Conservation (phyloP, 208 protist genomes). For the Wallacemonas collosoma region DNA sequence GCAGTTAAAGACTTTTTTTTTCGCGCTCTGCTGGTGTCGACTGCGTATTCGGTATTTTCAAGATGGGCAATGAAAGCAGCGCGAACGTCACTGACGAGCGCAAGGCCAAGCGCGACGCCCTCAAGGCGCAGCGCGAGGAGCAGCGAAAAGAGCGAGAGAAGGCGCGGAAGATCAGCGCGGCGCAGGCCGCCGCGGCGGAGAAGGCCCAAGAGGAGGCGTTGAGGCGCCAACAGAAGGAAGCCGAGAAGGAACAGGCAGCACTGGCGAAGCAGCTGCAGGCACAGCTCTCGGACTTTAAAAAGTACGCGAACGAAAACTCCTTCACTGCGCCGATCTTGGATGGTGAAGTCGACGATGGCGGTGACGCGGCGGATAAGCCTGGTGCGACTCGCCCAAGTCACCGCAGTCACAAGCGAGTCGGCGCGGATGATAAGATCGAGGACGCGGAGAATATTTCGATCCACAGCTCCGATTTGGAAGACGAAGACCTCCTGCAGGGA, state of each 20-base stretch:
- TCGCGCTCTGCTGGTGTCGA: neutral
- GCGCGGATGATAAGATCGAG: conserved; percentile 22
- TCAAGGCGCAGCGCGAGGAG: conserved; percentile 9
- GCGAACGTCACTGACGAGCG: conserved; percentile 4
- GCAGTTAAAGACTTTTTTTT: neutral
- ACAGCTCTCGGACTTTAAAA: conserved; percentile 12
- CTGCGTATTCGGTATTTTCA: conserved; percentile 10
- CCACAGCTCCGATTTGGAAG: conserved; percentile 40
- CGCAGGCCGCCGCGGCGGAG: conserved; percentile 23
- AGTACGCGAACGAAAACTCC: conserved; percentile 8
- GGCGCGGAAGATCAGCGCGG: conserved; percentile 19
- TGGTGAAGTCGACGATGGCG: neutral
- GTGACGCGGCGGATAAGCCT: too few species aligned
- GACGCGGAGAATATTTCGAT: conserved; percentile 34
- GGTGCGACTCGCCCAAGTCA: neutral
- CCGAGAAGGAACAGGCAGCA: conserved; percentile 17
- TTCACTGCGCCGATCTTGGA: neutral
- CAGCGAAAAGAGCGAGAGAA: conserved; percentile 15
- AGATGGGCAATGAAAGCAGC: conserved; percentile 15
- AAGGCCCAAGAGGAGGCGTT: conserved; percentile 26
- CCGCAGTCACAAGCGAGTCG: neutral
- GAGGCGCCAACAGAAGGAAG: conserved; percentile 21
- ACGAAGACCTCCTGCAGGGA: conserved; percentile 41
- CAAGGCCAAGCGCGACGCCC: conserved; percentile 14
- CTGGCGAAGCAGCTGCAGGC: conserved; percentile 7